Base-by-base conservation (phyloP, 2,329 filamentous ascomycete species). In the Colletotrichum sp. region DNA sequence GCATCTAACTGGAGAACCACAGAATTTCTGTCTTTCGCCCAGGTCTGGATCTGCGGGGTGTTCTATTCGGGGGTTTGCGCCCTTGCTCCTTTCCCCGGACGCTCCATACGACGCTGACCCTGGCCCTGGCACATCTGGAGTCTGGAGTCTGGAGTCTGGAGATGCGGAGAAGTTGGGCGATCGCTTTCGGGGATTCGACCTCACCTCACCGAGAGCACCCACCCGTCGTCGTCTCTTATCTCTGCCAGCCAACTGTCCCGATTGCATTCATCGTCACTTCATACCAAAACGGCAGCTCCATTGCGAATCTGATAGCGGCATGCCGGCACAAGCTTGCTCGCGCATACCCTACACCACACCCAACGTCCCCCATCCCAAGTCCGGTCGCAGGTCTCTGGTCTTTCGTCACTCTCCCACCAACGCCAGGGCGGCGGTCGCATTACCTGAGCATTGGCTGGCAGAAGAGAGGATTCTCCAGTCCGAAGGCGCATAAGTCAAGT, bases 401-500 rank as follows among this genome's bases (percentile, higher is more conserved):
- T 63, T 66, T 62, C 55, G 55, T 69, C 54, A 62, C 65, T 69
- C 38, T 36, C 62, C 62, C 54, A 51, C 59, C 34, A 65, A 31
- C 18, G n/a, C 8, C 61, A 54, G 59, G 66, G 36, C 66, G 12
- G 21, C 24, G n/a, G 36, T 24, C 47, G 66, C 51, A 70, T 70
- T 69, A 62, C 47, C 31, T 36, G 33, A 68, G 59, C 61, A 66
- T 21, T 57, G 43, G 54, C 70, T 73, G 33, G 67, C 34, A 63
- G 59, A n/a, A n/a, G n/a, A n/a, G n/a, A 38, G 43, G 33, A 54
- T 13, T 51, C 29, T 29, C 34, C 27, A 64, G 29, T 13, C 63
- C 43, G 63, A 29, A 61, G 68, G 71, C 43, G 71, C 71, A 71
- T 67, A 71, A 71, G 68, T 73, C 68, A 34, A 47, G 55, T 57